Evolutionary conservation across 2,329 filamentous ascomycete species (phyloP).

Genomic region (Verticillium nubilum): DNA sequence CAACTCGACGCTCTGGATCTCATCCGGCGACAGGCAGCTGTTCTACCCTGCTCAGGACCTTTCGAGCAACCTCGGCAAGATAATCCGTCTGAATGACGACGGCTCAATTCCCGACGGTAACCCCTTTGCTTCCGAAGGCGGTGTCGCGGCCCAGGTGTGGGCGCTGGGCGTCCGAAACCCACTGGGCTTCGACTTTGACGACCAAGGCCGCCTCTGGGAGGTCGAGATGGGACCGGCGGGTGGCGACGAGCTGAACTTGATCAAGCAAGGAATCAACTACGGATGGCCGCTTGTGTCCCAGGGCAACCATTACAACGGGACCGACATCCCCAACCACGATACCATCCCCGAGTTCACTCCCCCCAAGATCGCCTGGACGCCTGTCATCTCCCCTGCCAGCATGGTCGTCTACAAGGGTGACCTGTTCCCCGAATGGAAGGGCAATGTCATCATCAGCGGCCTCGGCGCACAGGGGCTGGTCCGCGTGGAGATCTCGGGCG

Average conservation of each 20-base stretch:
- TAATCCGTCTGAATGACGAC: conserved; percentile 26
- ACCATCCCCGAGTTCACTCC: conserved; percentile 22
- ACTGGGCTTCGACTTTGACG: conserved; percentile 26
- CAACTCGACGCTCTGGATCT: conserved; percentile 23
- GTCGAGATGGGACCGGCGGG: conserved; percentile 28
- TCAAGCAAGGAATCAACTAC: conserved; percentile 25
- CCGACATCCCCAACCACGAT: conserved; percentile 22
- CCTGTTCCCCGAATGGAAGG: conserved; percentile 25
- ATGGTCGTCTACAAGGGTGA: conserved; percentile 27
- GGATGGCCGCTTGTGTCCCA: conserved; percentile 26
- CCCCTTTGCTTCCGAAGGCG: conserved; percentile 24
- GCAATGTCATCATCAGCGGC: conserved; percentile 24
- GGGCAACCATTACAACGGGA: conserved; percentile 25
- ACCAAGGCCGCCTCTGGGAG: conserved; percentile 26
- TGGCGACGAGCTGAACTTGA: conserved; percentile 29
- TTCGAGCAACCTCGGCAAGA: conserved; percentile 27
- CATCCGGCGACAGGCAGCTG: conserved; percentile 26
- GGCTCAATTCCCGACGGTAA: conserved; percentile 23
- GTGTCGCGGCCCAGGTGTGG: conserved; percentile 22
- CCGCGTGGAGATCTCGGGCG: conserved; percentile 22
- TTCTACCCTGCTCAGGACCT: conserved; percentile 23
- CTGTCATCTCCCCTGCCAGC: conserved; percentile 26
- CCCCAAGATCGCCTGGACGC: conserved; percentile 26
- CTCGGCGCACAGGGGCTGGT: conserved; percentile 21
- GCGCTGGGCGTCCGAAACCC: conserved; percentile 26